Evolutionary conservation across 148 eudicot genomes (phyloP).

Genomic region (Bassia scoparia): DNA sequence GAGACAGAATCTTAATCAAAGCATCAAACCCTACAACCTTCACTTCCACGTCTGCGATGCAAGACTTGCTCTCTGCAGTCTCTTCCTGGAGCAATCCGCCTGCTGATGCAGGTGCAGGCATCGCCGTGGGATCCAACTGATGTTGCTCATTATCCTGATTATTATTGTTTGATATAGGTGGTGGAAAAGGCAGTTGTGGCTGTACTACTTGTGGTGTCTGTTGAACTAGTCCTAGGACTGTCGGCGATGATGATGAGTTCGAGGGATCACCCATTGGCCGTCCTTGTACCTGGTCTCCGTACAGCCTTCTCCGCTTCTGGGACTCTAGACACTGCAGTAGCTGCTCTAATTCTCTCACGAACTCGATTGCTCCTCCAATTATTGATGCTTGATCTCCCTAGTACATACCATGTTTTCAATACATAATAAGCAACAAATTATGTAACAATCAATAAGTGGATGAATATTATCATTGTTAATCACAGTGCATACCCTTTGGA

Average conservation of each 20-base stretch:
- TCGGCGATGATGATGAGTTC: conserved; percentile 35
- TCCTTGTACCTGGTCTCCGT: conserved; percentile 48
- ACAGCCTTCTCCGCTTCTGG: conserved; percentile 74
- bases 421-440: neutral
- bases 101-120: neutral
- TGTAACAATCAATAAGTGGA: neutral
- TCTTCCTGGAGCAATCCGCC: conserved; percentile 45
- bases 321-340: conserved; percentile 92
- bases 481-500: conserved; percentile 68
- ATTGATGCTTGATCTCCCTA: conserved; percentile 99
- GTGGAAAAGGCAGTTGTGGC: conserved; percentile 39
- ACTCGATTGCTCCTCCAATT: conserved; percentile 93
- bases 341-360: conserved; percentile 87
- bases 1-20: conserved; percentile 78
- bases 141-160: conserved; percentile 16
- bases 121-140: conserved; percentile 30
- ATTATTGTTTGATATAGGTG: conserved; percentile 17
- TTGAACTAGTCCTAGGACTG: conserved; percentile 20
- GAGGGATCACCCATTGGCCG: conserved; percentile 41
- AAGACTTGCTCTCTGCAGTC: conserved; percentile 78
- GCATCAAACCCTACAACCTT: conserved; percentile 85
- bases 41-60: conserved; percentile 85
- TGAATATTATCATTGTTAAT: neutral
- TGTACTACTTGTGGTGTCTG: conserved; percentile 21
- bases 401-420: neutral